Evolutionary conservation across 148 eudicot species (phyloP).

Genomic region (Tetragonia tetragonoides): DNA sequence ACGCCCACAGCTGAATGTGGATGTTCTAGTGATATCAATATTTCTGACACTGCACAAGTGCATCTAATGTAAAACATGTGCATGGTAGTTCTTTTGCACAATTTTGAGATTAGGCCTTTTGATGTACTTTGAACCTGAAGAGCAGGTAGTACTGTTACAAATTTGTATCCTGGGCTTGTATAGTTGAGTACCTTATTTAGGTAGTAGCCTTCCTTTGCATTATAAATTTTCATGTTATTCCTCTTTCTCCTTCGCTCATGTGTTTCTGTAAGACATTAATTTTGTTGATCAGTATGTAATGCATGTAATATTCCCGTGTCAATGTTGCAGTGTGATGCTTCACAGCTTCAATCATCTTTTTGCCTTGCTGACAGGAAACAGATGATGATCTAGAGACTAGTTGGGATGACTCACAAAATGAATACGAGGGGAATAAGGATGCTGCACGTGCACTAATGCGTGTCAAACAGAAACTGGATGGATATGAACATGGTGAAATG

Average conservation of each 20-base stretch:
- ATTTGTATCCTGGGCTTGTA: neutral
- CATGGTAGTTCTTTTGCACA: neutral
- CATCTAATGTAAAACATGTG: neutral
- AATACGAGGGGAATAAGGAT: constrained; percentile 93
- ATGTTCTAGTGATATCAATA: neutral
- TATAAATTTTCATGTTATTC: neutral
- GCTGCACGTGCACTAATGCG: constrained; percentile 97
- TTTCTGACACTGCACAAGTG: neutral
- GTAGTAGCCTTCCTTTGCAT: neutral
- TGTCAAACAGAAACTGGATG: constrained; percentile 95
- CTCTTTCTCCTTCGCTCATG: neutral
- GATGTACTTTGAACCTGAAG: neutral
- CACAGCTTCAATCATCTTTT: neutral
- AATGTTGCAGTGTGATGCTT: neutral
- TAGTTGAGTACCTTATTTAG: neutral
- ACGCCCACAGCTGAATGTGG: neutral
- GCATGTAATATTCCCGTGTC: neutral
- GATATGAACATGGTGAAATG: constrained; percentile 99
- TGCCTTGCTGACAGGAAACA: constrained; percentile 48
- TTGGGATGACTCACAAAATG: constrained; percentile 83
- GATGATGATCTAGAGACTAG: constrained; percentile 71
- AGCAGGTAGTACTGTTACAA: neutral
- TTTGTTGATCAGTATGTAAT: neutral
- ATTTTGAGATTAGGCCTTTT: neutral
- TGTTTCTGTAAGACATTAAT: neutral